phyloP scores from a whole-genome alignment of 2,329 filamentous ascomycete genomes.

The Phyllosticta citrichinensis region DNA sequence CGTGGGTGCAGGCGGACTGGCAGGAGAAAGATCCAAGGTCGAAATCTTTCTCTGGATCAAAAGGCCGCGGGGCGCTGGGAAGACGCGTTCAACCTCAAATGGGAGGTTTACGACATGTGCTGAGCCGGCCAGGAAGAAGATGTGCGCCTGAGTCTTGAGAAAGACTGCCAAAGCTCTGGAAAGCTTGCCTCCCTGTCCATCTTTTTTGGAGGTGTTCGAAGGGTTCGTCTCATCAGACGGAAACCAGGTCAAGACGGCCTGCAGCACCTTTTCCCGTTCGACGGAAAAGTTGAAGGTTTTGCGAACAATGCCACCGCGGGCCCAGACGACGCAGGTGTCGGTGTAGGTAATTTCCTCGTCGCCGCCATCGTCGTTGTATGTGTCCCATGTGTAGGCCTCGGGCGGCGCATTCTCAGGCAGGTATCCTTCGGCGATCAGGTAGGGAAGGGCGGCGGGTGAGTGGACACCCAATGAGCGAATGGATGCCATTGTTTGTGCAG shows the following conservation, averaged over 20 bases:
- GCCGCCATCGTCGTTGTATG: conserved; percentile 37
- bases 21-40: conserved; percentile 31
- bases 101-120: conserved; percentile 87
- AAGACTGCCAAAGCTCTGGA: conserved; percentile 70
- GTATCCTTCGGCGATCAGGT: conserved; percentile 72
- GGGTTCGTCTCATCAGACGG: conserved; percentile 34
- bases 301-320: conserved; percentile 71
- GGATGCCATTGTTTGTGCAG: conserved; percentile 59
- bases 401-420: conserved; percentile 57
- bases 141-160: conserved; percentile 82
- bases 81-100: conserved; percentile 84
- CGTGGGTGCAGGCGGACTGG: conserved; percentile 33
- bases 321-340: conserved; percentile 73
- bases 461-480: conserved; percentile 87
- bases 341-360: conserved; percentile 64
- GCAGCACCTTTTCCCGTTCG: conserved; percentile 77
- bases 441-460: conserved; percentile 71
- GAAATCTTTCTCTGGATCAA: conserved; percentile 73
- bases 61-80: conserved; percentile 71
- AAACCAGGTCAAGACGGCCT: conserved; percentile 79
- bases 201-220: conserved; percentile 15
- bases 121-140: conserved; percentile 81
- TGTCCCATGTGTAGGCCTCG: conserved; percentile 67
- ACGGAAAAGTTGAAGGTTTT: conserved; percentile 78
- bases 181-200: conserved; percentile 16